phyloP scores from a whole-genome alignment of 805 yeast genomes.

The Brettanomyces bruxellensis region DNA sequence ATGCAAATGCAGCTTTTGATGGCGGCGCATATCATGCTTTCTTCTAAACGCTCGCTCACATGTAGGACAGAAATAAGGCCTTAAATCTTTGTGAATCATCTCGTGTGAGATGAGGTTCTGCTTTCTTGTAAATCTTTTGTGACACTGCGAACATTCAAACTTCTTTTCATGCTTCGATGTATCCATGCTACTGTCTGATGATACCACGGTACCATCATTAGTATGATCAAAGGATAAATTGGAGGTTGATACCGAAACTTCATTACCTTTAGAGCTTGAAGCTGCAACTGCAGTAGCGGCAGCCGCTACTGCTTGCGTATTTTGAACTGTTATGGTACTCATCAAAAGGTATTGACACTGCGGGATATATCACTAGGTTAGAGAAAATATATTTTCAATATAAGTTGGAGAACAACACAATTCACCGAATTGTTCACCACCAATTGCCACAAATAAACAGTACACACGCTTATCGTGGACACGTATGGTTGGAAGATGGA shows the following conservation, averaged over 20 bases:
- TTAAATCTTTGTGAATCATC: constrained; percentile 55
- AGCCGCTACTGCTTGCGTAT: not conserved
- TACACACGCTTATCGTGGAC: no score
- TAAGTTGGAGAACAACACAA: no score
- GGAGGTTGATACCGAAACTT: not conserved
- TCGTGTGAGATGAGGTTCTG: constrained; percentile 70
- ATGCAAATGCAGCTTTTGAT: constrained; percentile 67
- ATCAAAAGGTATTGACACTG: no score
- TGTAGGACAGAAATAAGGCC: constrained; percentile 53
- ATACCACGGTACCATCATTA: not conserved
- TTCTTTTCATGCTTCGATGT: constrained; percentile 18
- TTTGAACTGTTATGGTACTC: no score
- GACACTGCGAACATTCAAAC: constrained; percentile 49
- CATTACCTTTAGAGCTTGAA: not conserved
- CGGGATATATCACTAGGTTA: no score
- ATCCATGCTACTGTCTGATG: not conserved
- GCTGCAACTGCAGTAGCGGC: constrained; percentile 5
- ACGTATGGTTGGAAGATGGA: no score
- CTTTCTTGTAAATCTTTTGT: constrained; percentile 57
- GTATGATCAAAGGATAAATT: not conserved
- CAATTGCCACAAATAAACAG: no score
- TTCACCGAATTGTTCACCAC: no score
- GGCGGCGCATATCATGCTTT: constrained; percentile 69
- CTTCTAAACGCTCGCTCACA: constrained; percentile 61
- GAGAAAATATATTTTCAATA: no score